Base-by-base conservation (phyloP, 1,284 basidiomycete genomes). In the Uromyces viciae-fabae region DNA sequence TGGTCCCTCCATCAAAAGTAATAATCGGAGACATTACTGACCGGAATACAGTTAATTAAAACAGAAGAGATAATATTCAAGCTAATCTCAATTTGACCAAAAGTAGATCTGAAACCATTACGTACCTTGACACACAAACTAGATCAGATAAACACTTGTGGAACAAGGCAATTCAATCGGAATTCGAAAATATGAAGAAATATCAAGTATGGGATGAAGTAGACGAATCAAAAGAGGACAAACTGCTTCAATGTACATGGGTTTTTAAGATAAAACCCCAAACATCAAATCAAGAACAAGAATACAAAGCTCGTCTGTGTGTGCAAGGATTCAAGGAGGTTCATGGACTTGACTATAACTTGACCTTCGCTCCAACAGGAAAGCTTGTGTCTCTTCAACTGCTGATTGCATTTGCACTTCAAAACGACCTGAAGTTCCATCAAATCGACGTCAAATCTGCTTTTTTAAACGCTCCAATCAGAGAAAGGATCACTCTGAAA, bases 311-410 rank as follows among this genome's bases (percentile, higher is more conserved):
- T 2, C 19, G 60, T 7, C n/a, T 64, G 5, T 64, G 60, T 22
- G 60, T 64, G 17, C 60, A 64, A 64, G 60, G 60, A 17, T 64
- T 64, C 28, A 64, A 64, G 14, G 36, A 64, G 42, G 17, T 64
- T 40, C 42, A 38, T 38, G 60, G 60, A 17, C 28, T 31, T 31
- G 58, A 60, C 25, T 60, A 60, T 19, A 19, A 31, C n/a, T 8
- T 31, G 33, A 64, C 36, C 22, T 64, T 64, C 5, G 31, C 36
- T 2, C 68, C 68, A 14, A 71, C 68, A 3, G 43, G 43, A 33
- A 71, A 42, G 14, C 52, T 52, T 28, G 17, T 46, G 14, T 31
- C 46, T 33, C 25, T 71, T 3, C 31, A 46, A 5, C 2, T 52
- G 8, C 43, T 71, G 3, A 17, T 71, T 40, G 43, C 42, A 4